Percentiles rank a stretch among this genome's conserved stretches.
phyloP scores from a whole-genome alignment of 371 early-diverging fungal species.

The Amoeboaphelidium protococcarum region DNA sequence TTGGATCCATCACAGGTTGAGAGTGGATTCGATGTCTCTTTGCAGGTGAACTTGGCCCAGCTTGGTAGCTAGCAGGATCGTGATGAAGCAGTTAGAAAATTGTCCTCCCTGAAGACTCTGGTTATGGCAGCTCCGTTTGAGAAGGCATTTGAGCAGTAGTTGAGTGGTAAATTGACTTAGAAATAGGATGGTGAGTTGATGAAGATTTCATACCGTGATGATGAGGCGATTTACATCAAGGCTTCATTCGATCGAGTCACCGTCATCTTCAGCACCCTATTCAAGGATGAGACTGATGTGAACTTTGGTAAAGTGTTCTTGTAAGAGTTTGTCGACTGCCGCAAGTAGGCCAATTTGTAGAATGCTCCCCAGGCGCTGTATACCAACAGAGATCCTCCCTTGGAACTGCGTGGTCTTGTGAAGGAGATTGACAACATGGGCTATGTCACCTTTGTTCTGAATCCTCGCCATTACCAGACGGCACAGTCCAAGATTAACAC shows the following conservation, averaged over 20 bases:
- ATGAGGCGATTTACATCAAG: slow-evolving; percentile 72
- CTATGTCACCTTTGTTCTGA: slow-evolving; percentile 86
- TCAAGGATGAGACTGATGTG: slow-evolving; percentile 86
- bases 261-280: slow-evolving; percentile 78
- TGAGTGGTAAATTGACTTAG: slow-evolving; percentile 8
- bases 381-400: slow-evolving; percentile 66
- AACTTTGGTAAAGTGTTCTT: slow-evolving; percentile 86
- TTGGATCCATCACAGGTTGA: slow-evolving; percentile 21
- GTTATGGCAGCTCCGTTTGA: slow-evolving; percentile 78
- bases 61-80: not conserved
- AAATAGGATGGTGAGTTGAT: slow-evolving; percentile 16
- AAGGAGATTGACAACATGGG: slow-evolving; percentile 44
- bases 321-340: slow-evolving; percentile 95
- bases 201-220: slow-evolving; percentile 71
- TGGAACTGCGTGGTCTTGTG: slow-evolving; percentile 62
- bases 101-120: slow-evolving; percentile 69
- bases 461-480: slow-evolving; percentile 58
- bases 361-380: slow-evolving; percentile 89
- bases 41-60: not conserved
- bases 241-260: slow-evolving; percentile 77
- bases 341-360: slow-evolving; percentile 60
- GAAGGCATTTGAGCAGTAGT: slow-evolving; percentile 18
- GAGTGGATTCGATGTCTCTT: not conserved
- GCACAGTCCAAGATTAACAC: slow-evolving; percentile 51
- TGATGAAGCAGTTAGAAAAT: slow-evolving; percentile 10